Percentiles rank a stretch among this genome's conserved stretches.
phyloP scores from a whole-genome alignment of 129 eudicot genomes.

The Dittrichia graveolens region DNA sequence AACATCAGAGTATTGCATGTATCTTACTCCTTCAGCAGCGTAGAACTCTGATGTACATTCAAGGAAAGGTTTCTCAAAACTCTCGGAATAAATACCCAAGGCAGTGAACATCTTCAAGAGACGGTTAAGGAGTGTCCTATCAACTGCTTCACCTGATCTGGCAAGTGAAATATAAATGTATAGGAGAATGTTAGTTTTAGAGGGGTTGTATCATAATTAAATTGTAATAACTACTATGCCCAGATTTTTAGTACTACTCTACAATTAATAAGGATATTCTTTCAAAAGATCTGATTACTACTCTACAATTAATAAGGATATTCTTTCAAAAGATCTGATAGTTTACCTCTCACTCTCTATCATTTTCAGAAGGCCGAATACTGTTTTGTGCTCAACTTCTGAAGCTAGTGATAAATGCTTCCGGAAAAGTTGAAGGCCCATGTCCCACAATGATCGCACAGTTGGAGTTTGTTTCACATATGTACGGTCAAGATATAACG shows the following conservation, averaged over 20 bases:
- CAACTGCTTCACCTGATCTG: slow-evolving; percentile 97
- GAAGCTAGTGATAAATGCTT: slow-evolving; percentile 87
- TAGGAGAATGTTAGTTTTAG: slow-evolving; percentile 7
- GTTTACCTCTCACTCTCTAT: slow-evolving; percentile 91
- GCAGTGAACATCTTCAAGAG: slow-evolving; percentile 98
- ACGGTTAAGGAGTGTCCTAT: slow-evolving; percentile 95
- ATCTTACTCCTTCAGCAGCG: slow-evolving; percentile 91
- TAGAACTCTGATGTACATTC: slow-evolving; percentile 88
- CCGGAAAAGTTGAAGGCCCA: slow-evolving; percentile 97
- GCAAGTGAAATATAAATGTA: slow-evolving; percentile 24
- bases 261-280: background rate
- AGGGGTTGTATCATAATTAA: background rate
- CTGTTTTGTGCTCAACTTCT: slow-evolving; percentile 95
- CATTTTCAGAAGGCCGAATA: slow-evolving; percentile 87
- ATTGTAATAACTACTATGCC: background rate
- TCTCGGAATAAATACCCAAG: slow-evolving; percentile 79
- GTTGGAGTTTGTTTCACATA: slow-evolving; percentile 88
- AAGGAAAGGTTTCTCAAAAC: slow-evolving; percentile 96
- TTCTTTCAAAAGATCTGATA: background rate
- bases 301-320: background rate
- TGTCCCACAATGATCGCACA: slow-evolving; percentile 93
- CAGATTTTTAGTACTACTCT: too few species aligned
- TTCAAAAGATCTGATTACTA: background rate
- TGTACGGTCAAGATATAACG: slow-evolving; percentile 91
- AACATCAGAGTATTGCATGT: slow-evolving; percentile 93